Evolutionary conservation across 2,329 filamentous ascomycete species (phyloP), one percentile per base, ranked within the genome.

Genomic region (Leptographium procerum): DNA sequence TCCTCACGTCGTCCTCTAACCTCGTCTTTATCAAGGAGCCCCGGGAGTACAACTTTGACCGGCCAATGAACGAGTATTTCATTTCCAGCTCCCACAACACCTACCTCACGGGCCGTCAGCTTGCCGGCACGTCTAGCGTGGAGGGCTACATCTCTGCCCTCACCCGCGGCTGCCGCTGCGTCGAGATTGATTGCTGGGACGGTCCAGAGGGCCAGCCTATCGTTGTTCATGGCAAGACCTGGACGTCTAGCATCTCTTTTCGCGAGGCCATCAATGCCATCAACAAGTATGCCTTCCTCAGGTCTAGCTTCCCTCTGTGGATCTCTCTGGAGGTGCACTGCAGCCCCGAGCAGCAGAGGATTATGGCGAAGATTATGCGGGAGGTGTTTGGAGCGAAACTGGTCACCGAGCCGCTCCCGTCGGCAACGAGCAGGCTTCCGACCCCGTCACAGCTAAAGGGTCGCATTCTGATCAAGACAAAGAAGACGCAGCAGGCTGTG

Each of bases 31-130:
- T 80, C 31, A 79, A 81, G 48, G 78, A 81, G 61, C 80, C 82
- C n/a, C 72, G 80, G 14, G 74, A 83, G 31, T 83, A 84, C 58
- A 76, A 76, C 7, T 82, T 96, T 57, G 85, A 95, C 67, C 84
- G 88, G 28, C 94, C 94, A 0, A 76, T 97, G 69, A 96, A 95
- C 69, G 92, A 97, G 69, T 99, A 99, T 72, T 96, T 91, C 75
- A 94, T 99, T 64, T 97, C 92, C 1, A 96, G 91, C 75, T 97
- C 94, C 1, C 94, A 99, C 77, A 99, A 99, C 72, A 99, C 94
- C 0, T 99, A 99, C 67, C 84, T 99, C 1, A 78, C 95, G 5
- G 94, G 94, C 16, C 86, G 91, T 57, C 94, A 99, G 70, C 86
- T 97, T 2, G 87, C 85, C 13, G 92, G 92, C 31, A 83, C 88